Evolutionary conservation across 148 eudicot genomes (phyloP).

Genomic region (Rhododendron ferrugineum): DNA sequence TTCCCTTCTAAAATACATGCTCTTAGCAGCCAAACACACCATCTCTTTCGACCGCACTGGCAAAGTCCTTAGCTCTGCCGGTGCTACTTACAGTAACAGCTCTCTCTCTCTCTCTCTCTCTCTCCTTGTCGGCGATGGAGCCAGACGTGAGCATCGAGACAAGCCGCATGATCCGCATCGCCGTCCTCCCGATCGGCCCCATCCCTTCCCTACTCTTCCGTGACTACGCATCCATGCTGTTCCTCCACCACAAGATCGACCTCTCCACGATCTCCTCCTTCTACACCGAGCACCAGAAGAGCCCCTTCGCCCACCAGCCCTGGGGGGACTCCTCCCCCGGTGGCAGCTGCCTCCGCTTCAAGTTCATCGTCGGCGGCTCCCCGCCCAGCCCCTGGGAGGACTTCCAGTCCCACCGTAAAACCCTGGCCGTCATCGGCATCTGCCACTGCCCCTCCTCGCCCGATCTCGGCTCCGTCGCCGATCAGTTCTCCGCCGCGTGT

Average conservation of each 20-base stretch:
- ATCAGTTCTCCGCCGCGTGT: slow-evolving; percentile 43
- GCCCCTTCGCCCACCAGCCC: slow-evolving; percentile 77
- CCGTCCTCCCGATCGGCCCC: slow-evolving; percentile 68
- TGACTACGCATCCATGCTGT: slow-evolving; percentile 68
- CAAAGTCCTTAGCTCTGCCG: neutral
- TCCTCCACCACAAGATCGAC: slow-evolving; percentile 55
- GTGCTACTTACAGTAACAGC: neutral
- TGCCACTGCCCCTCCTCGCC: slow-evolving; percentile 79
- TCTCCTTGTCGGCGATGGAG: slow-evolving; percentile 42
- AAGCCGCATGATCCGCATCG: slow-evolving; percentile 70
- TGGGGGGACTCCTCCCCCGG: slow-evolving; percentile 70
- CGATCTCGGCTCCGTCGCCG: slow-evolving; percentile 50
- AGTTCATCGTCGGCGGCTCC: slow-evolving; percentile 75
- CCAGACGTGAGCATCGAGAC: slow-evolving; percentile 96
- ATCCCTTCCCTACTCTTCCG: slow-evolving; percentile 52
- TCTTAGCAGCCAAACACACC: too few species aligned
- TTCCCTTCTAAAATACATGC: too few species aligned
- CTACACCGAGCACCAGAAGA: slow-evolving; percentile 92
- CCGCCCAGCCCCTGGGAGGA: slow-evolving; percentile 97
- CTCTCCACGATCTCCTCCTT: slow-evolving; percentile 76
- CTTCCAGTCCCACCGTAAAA: slow-evolving; percentile 81
- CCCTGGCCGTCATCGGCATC: slow-evolving; percentile 75
- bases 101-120: neutral
- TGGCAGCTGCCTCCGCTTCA: slow-evolving; percentile 55
- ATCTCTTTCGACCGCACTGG: neutral